Base-by-base conservation (phyloP, 768 basidiomycete species). In the Saitozyma sp. region DNA sequence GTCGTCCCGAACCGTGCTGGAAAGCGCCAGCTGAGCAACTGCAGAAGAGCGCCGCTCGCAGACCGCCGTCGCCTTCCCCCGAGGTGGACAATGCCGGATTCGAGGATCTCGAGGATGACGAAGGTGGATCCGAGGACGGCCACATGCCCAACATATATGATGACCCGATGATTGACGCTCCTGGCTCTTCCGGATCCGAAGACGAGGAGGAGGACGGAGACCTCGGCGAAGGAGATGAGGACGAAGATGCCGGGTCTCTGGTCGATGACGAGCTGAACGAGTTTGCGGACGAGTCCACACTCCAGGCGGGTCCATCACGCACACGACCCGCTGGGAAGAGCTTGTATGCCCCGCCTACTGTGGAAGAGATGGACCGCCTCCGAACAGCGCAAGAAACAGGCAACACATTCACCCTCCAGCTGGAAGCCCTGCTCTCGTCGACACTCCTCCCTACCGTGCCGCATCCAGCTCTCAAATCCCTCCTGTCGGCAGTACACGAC, bases 341-440 rank as follows among this genome's bases (percentile, higher is more conserved):
- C 42, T 58, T 76, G 6, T 79, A 72, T 70, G 67, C 71, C 17
- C 71, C 79, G 2, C 80, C 80, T 1, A 81, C 80, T 0, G 37
- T 69, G 17, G 60, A 62, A 11, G 71, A 73, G 54, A 51, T 73
- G 42, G 68, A 71, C 19, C 56, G 54, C 2, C 63, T 73, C 3
- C 58, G 53, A 17, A 17, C 64, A 50, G 65, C 62, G 29, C 60
- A 64, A 42, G 50, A 67, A 42, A 71, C 66, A 0, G 92, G 91
- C 0, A 88, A 83, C 58, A 85, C 89, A 2, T 93, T 94, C 82
- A 90, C 91, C 69, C 83, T 94, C 9, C 90, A 93, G 84, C 89
- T 89, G 51, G 69, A 71, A n/a, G 74, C 76, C 4, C 56, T 79
- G 19, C 62, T 79, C 13, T 50, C 61, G 13, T 74, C 76, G 3